phyloP scores from a whole-genome alignment of 208 protist genomes.

The Strigomonas oncopelti region DNA sequence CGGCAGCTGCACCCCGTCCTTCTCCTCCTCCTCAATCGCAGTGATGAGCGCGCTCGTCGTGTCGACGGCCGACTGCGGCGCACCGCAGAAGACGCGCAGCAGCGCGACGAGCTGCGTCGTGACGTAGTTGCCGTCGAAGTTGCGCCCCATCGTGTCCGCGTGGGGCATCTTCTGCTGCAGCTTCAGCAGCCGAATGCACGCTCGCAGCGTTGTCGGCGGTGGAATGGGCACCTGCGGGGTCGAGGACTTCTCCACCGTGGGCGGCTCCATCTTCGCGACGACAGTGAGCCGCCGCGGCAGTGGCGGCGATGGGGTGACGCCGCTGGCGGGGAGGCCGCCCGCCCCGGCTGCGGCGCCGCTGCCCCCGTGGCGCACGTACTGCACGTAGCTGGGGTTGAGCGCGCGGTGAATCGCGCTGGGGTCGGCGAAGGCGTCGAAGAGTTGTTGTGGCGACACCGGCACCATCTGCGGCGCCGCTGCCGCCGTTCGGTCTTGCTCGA shows the following conservation, averaged over 20 bases:
- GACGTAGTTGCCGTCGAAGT: slow-evolving; percentile 2
- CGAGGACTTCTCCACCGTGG: not conserved
- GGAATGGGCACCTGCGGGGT: not conserved
- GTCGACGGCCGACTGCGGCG: slow-evolving; percentile 10
- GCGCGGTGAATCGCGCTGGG: not conserved
- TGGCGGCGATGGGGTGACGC: too few relatives aligned
- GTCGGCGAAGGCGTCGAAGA: not conserved
- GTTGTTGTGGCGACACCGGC: not conserved
- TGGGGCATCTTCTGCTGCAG: not conserved
- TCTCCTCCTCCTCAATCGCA: slow-evolving; percentile 9
- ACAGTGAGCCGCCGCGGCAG: not conserved
- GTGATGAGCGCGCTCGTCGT: slow-evolving; percentile 11
- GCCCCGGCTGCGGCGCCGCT: too few relatives aligned
- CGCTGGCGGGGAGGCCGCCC: too few relatives aligned
- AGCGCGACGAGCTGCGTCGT: slow-evolving; percentile 12
- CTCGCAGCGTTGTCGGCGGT: not conserved
- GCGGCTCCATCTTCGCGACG: not conserved
- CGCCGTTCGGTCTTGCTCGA: not conserved
- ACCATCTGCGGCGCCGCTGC: not conserved
- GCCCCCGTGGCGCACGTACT: slow-evolving; percentile 1
- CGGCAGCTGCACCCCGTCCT: slow-evolving; percentile 1
- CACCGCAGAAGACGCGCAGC: slow-evolving; percentile 11
- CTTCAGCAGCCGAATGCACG: slow-evolving; percentile 9
- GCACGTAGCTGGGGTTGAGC: not conserved
- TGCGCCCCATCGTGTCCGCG: not conserved